A percentile compares a stretch with the other conserved stretches of the same genome.
These are phyloP conservation scores for Aristolochia fimbriata DNA, from an alignment of 164 flowering plant species.

Conservation along the genomic window DNA sequence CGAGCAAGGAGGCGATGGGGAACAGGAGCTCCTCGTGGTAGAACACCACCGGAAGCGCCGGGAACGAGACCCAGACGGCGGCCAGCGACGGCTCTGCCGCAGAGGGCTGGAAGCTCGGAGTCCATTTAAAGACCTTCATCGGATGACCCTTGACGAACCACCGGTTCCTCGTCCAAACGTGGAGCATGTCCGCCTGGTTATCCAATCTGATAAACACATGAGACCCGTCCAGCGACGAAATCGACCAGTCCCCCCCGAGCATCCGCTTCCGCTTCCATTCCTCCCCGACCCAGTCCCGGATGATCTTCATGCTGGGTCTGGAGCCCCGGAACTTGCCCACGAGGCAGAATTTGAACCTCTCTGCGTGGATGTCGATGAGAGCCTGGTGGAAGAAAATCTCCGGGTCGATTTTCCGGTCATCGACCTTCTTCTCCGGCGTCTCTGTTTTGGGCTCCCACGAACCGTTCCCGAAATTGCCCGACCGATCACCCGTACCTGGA, in stretches of 20 bases:
- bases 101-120: not conserved
- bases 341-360: not conserved
- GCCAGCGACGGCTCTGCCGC: too few relatives aligned
- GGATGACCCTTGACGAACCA: not conserved
- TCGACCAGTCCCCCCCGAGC: not conserved
- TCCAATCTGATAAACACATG: not conserved
- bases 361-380: not conserved
- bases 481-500: not conserved
- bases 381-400: not conserved
- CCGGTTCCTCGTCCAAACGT: not conserved
- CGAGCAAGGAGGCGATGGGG: not conserved
- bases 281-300: not conserved
- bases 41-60: not conserved
- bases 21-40: not conserved
- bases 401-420: not conserved
- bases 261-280: too few relatives aligned
- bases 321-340: not conserved
- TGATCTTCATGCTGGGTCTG: not conserved
- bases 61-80: slow-evolving; percentile 1
- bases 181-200: not conserved
- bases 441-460: too few relatives aligned
- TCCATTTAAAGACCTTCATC: not conserved
- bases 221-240: not conserved
- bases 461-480: not conserved
- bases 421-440: not conserved